A percentile compares a stretch with the other conserved stretches of the same genome.
These are phyloP conservation scores for Symbiotaphrina buchneri DNA, from an alignment of 495 filamentous ascomycete genomes.

Conservation along the genomic window DNA sequence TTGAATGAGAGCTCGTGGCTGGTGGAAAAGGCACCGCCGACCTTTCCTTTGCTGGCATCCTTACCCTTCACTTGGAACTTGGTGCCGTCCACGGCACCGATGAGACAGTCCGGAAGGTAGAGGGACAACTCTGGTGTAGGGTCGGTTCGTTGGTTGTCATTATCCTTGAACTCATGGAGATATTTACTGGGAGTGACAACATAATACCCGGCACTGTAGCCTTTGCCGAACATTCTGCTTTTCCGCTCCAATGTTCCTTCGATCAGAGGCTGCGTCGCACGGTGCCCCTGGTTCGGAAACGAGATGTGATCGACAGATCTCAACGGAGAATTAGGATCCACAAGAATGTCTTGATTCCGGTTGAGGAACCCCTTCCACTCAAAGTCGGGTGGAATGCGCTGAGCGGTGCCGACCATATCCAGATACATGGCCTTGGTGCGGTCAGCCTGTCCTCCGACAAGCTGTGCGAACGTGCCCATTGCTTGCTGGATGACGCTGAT, in stretches of 20 bases:
- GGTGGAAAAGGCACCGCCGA: constrained; percentile 34
- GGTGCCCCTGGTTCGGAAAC: constrained; percentile 79
- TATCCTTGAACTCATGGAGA: constrained; percentile 89
- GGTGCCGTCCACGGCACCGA: constrained; percentile 49
- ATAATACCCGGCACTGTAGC: constrained; percentile 66
- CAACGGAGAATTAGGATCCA: constrained; percentile 52
- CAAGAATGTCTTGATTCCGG: constrained; percentile 45
- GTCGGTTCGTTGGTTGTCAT: constrained; percentile 63
- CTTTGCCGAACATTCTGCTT: constrained; percentile 47
- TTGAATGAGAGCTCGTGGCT: constrained; percentile 44
- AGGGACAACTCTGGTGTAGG: constrained; percentile 70
- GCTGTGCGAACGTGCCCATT: constrained; percentile 56
- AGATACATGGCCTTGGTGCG: constrained; percentile 54
- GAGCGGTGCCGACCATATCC: constrained; percentile 57
- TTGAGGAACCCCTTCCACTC: constrained; percentile 73
- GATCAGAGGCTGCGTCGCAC: constrained; percentile 56
- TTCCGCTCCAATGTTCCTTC: constrained; percentile 78
- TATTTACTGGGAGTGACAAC: constrained; percentile 70
- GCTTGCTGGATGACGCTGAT: constrained; percentile 62
- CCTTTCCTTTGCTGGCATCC: constrained; percentile 40
- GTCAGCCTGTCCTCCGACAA: constrained; percentile 59
- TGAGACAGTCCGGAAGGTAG: constrained; percentile 74
- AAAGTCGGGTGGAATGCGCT: constrained; percentile 69
- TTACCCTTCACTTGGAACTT: constrained; percentile 96
- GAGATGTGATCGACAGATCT: constrained; percentile 45